Base-by-base conservation (phyloP, 768 basidiomycete genomes). In the Amanita rimosa region DNA sequence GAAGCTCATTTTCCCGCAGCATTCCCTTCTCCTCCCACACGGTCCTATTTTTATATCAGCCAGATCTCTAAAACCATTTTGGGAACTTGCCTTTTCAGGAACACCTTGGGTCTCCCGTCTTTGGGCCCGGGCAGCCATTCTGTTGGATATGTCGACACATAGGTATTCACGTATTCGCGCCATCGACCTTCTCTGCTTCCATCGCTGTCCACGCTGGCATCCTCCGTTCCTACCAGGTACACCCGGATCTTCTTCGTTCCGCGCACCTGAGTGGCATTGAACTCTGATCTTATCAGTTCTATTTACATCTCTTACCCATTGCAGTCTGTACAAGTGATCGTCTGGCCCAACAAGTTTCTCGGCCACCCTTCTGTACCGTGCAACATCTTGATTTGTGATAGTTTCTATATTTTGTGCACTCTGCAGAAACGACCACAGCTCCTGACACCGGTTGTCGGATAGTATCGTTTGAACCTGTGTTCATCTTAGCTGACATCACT, bases 361-460 rank as follows among this genome's bases (percentile, higher is more conserved):
- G 19, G 86, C 87, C 63, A 83, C 83, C 54, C 86, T 72, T 44
- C 87, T 79, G 67, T 90, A 90, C 52, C 80, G 75, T 52, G 89
- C 77, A 50, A 83, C 70, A 55, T 86, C 83, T 50, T 80, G 78
- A 48, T 74, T 73, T 24, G 75, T 76, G 44, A 79, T 63, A 43
- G 58, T 65, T 36, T 75, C 78, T 4, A 68, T 66, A 46, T 56
- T 66, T 53, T 87, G 80, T 44, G 78, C 77, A 48, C 72, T 72
- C 58, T 85, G 80, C 36, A 95, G 68, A 45, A 93, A 65, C 24
- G 75, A 71, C 79, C 86, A 84, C 27, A 96, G 67, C 58, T 95
- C 93, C 60, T 88, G 89, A 50, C 85, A 88, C 62, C 85, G 88
- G 67, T 76, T 72, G 61, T 98, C 95, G 27, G 78, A 77, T 42